phyloP scores from a whole-genome alignment of 192 early-diverging fungal genomes.

The Podila horticola region DNA sequence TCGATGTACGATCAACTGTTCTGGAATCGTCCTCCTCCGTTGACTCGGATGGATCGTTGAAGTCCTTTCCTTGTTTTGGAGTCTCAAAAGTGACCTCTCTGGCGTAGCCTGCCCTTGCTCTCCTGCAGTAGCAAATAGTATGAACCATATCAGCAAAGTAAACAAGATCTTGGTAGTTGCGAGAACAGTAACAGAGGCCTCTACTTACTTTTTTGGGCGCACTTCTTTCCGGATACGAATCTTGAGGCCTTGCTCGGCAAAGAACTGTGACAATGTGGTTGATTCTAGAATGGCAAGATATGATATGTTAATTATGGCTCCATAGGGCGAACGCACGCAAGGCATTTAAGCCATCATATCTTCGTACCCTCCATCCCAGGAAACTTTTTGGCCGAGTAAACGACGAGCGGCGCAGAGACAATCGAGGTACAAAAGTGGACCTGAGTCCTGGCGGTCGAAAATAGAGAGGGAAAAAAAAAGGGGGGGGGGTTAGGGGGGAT shows the following conservation, averaged over 20 bases:
- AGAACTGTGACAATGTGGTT: conserved; percentile 83
- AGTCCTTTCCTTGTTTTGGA: too few species aligned
- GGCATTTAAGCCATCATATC: too few species aligned
- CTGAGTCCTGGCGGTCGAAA: conserved; percentile 56
- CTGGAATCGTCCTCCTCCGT: too few species aligned
- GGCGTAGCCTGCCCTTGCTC: too few species aligned
- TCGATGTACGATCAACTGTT: too few species aligned
- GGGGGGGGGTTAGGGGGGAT: neutral
- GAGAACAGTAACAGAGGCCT: neutral
- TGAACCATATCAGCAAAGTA: too few species aligned
- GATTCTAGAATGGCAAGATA: conserved; percentile 62
- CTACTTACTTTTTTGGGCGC: conserved; percentile 32
- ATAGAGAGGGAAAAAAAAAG: neutral
- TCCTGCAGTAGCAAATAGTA: too few species aligned
- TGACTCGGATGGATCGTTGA: too few species aligned
- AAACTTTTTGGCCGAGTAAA: conserved; percentile 95
- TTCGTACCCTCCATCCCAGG: conserved; percentile 88
- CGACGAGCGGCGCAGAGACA: conserved; percentile 85
- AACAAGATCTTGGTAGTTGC: too few species aligned
- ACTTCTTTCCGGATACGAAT: conserved; percentile 92
- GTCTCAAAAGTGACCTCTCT: too few species aligned
- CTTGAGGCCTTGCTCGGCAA: conserved; percentile 96
- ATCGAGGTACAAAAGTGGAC: conserved; percentile 93
- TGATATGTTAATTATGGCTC: neutral
- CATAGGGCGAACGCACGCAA: too few species aligned